Conservation (phyloP, 1,284 basidiomycete species). For the Papiliotrema terrestris region DNA sequence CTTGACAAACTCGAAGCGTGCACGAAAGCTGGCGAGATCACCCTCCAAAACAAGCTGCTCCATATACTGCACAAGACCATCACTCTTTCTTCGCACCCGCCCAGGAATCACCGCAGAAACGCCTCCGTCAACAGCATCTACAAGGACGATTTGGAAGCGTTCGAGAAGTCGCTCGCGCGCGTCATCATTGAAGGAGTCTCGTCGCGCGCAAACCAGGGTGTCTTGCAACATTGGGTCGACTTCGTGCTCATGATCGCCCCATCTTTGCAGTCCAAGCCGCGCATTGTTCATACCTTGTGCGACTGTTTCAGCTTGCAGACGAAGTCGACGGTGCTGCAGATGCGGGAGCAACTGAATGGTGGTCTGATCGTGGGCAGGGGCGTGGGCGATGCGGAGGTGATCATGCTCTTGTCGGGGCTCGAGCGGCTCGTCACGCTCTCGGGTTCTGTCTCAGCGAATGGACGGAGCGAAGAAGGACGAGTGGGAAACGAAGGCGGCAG, state of each 20-base stretch:
- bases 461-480: constrained; percentile 27
- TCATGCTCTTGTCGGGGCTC: constrained; percentile 75
- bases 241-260: constrained; percentile 84
- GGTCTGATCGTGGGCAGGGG: too few species aligned
- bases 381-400: constrained; percentile 74
- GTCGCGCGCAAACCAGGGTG: constrained; percentile 63
- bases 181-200: constrained; percentile 78
- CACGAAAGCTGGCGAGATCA: constrained; percentile 65
- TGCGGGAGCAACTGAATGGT: constrained; percentile 23
- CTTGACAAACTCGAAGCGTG: constrained; percentile 71
- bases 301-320: constrained; percentile 78
- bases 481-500: constrained; percentile 52
- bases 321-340: constrained; percentile 53
- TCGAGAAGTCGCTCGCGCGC: constrained; percentile 60
- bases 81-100: too few species aligned
- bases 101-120: not conserved
- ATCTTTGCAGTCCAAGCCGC: constrained; percentile 66
- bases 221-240: constrained; percentile 93
- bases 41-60: constrained; percentile 87
- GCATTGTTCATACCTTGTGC: constrained; percentile 70
- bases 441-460: constrained; percentile 26
- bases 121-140: not conserved
- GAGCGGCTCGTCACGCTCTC: constrained; percentile 71
- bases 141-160: not conserved
- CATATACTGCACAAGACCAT: constrained; percentile 84